Percentiles rank a stretch among this genome's conserved stretches.
phyloP scores from a whole-genome alignment of 768 basidiomycete genomes.

The Termitomyces titanicus region DNA sequence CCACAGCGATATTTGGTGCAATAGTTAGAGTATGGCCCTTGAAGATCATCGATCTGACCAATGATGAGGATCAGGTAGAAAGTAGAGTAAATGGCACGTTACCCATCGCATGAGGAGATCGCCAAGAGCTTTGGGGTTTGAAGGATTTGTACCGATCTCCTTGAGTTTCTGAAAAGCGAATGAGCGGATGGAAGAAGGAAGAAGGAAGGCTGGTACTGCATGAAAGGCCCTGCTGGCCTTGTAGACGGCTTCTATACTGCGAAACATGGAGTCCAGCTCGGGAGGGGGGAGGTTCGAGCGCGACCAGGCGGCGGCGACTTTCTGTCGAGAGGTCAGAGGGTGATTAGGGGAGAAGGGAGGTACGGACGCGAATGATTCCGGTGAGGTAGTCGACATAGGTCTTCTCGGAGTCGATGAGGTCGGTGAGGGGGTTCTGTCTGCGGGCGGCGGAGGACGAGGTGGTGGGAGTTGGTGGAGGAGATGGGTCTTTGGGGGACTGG shows the following conservation, averaged over 20 bases:
- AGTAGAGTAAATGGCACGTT: slow-evolving; percentile 25
- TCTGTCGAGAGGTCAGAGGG: slow-evolving; percentile 43
- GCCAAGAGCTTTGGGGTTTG: slow-evolving; percentile 90
- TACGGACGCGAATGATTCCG: slow-evolving; percentile 82
- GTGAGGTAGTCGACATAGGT: slow-evolving; percentile 87
- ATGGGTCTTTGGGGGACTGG: slow-evolving; percentile 3
- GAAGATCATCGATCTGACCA: slow-evolving; percentile 85
- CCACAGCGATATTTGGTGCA: slow-evolving; percentile 65
- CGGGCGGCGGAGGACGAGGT: slow-evolving; percentile 38
- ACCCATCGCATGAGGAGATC: slow-evolving; percentile 98
- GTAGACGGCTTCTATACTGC: slow-evolving; percentile 89
- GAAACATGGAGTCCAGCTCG: slow-evolving; percentile 91
- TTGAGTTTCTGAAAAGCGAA: slow-evolving; percentile 70
- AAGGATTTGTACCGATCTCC: slow-evolving; percentile 90
- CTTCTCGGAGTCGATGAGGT: slow-evolving; percentile 94
- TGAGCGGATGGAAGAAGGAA: slow-evolving; percentile 7
- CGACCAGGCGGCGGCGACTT: slow-evolving; percentile 98
- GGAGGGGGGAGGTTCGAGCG: slow-evolving; percentile 89
- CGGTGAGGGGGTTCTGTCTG: slow-evolving; percentile 76
- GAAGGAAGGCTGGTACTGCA: slow-evolving; percentile 39
- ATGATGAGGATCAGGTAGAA: slow-evolving; percentile 12
- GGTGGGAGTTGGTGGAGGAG: slow-evolving; percentile 25
- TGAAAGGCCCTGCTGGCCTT: slow-evolving; percentile 84
- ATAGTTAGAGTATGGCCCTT: slow-evolving; percentile 82
- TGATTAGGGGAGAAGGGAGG: slow-evolving; percentile 3